Evolutionary conservation across 2,329 filamentous ascomycete species (phyloP).

Genomic region (Dactylellina haptotyla): DNA sequence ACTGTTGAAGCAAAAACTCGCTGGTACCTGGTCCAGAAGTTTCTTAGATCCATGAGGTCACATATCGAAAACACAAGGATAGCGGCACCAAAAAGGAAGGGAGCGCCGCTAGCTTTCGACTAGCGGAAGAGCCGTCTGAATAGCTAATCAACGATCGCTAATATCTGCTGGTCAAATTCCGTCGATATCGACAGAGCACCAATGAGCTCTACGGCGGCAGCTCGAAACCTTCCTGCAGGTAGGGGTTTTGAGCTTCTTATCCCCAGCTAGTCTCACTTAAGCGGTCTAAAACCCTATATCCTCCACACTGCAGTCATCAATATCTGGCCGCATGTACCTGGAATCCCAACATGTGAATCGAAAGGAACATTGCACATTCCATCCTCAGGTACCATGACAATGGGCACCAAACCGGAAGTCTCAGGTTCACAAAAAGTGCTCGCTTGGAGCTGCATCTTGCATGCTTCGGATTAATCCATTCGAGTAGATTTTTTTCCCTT

Average conservation of each 20-base stretch:
- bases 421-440: too few species aligned
- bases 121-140: not conserved
- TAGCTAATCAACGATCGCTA: not conserved
- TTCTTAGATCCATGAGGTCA: not conserved
- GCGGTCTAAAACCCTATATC: constrained; percentile 19
- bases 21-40: not conserved
- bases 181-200: not conserved
- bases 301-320: too few species aligned
- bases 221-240: not conserved
- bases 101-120: too few species aligned
- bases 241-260: not conserved
- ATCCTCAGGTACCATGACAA: not conserved
- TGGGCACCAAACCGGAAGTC: too few species aligned
- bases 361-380: not conserved
- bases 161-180: not conserved
- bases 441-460: too few species aligned
- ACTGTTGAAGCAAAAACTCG: not conserved
- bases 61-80: not conserved
- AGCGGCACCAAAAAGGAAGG: too few species aligned
- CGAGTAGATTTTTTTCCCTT: too few species aligned
- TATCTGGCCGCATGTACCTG: not conserved
- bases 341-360: not conserved
- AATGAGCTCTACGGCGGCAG: not conserved
- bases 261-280: constrained; percentile 11
- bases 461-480: not conserved